Conservation (phyloP, 2,329 filamentous ascomycete species). For the Stachybotrys chlorohalonatus region DNA sequence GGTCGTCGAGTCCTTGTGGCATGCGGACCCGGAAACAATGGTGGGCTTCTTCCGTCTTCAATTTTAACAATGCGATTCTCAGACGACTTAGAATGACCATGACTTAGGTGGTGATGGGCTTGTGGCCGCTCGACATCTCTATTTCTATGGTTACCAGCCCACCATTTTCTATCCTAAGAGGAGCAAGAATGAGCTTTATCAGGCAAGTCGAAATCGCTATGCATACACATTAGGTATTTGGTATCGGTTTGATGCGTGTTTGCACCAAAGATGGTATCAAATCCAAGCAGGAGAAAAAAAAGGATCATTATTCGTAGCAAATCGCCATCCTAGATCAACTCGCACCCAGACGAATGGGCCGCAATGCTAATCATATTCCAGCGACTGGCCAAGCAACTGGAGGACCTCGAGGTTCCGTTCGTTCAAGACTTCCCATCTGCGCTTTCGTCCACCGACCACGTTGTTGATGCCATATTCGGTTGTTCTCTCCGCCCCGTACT, state of each 20-base stretch:
- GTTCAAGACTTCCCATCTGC: conserved; percentile 67
- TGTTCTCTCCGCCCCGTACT: conserved; percentile 14
- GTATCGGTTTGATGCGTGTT: too few relatives aligned
- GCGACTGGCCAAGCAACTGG: conserved; percentile 77
- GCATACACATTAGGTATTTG: too few relatives aligned
- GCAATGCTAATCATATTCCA: conserved; percentile 29
- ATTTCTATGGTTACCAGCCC: conserved; percentile 84
- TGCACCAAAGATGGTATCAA: too few relatives aligned
- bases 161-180: conserved; percentile 90
- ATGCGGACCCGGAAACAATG: conserved; percentile 78
- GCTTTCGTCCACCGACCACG: conserved; percentile 61
- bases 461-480: conserved; percentile 93
- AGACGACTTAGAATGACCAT: neutral
- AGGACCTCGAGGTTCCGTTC: conserved; percentile 76
- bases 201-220: conserved; percentile 38
- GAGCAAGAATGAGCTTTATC: conserved; percentile 81
- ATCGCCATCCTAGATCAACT: too few relatives aligned
- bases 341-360: neutral
- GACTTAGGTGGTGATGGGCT: conserved; percentile 77
- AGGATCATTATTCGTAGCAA: too few relatives aligned
- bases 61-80: neutral
- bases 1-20: conserved; percentile 73
- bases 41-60: conserved; percentile 22
- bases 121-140: conserved; percentile 85
- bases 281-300: too few relatives aligned